Evolutionary conservation across 805 yeast species (phyloP).

Genomic region (Kodamaea fukazawae): DNA sequence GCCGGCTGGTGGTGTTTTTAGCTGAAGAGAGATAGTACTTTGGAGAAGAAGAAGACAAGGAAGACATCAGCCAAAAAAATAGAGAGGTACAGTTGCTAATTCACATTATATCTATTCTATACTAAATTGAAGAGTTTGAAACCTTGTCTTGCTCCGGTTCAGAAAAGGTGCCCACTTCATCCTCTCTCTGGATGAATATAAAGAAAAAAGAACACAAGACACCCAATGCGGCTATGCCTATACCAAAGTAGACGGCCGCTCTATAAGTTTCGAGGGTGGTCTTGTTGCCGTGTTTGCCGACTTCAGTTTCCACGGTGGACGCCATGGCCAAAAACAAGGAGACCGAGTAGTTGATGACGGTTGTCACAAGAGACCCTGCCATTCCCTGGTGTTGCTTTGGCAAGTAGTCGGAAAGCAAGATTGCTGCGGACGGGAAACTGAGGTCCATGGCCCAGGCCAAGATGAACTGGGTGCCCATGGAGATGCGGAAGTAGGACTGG

Average conservation of each 20-base stretch:
- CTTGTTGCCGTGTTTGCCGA: conserved; percentile 9
- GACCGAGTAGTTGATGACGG: conserved; percentile 68
- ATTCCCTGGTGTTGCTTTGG: conserved; percentile 70
- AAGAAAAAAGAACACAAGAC: conserved; percentile 26
- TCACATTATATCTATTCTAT: too few species aligned
- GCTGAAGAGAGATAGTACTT: too few species aligned
- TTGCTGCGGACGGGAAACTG: conserved; percentile 72
- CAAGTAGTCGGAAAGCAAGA: conserved; percentile 55
- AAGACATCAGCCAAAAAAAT: too few species aligned
- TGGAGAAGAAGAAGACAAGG: too few species aligned
- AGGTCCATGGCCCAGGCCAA: conserved; percentile 75
- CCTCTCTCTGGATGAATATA: conserved; percentile 9
- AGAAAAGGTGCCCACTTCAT: conserved; percentile 7
- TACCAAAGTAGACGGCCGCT: conserved; percentile 57
- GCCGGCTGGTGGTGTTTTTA: too few species aligned
- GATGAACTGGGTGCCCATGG: conserved; percentile 54
- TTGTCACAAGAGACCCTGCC: conserved; percentile 71
- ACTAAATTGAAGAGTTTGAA: too few species aligned
- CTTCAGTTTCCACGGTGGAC: conserved; percentile 54
- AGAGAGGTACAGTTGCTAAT: too few species aligned
- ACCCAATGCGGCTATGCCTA: conserved; percentile 58
- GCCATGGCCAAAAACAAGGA: conserved; percentile 71
- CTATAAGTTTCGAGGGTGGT: conserved; percentile 43
- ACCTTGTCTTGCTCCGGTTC: conserved; percentile 3
- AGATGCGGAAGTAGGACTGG: conserved; percentile 58